Evolutionary conservation across 768 basidiomycete genomes (phyloP).

Genomic region (Mycena kentingensis): DNA sequence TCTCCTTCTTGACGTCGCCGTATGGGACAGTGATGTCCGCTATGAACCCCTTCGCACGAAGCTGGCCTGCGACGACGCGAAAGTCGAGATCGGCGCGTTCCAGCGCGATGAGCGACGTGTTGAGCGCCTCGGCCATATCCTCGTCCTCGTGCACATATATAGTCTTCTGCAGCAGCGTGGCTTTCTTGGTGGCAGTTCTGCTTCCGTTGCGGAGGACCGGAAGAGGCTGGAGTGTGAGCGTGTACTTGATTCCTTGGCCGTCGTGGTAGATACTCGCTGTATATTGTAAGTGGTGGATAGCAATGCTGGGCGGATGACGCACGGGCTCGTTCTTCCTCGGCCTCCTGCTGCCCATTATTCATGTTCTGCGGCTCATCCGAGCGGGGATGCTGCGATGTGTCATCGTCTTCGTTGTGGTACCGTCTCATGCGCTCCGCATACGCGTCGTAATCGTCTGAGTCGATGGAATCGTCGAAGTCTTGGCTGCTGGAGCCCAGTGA

Average conservation of each 20-base stretch:
- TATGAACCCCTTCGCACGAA: not conserved
- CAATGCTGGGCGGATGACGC: too few species aligned
- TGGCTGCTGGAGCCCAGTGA: too few species aligned
- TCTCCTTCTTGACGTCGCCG: too few species aligned
- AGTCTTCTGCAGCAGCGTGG: not conserved
- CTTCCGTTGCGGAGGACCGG: not conserved
- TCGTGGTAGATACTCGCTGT: not conserved
- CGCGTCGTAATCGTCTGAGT: too few species aligned
- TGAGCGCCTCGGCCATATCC: not conserved
- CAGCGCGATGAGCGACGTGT: not conserved
- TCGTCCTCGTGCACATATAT: not conserved
- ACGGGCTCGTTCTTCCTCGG: too few species aligned
- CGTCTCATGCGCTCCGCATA: too few species aligned
- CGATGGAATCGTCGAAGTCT: too few species aligned
- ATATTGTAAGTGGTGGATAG: too few species aligned
- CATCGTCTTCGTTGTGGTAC: too few species aligned
- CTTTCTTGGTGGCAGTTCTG: not conserved
- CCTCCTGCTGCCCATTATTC: too few species aligned
- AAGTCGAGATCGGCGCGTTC: not conserved
- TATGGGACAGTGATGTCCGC: not conserved
- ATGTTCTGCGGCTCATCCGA: too few species aligned
- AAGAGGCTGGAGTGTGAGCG: not conserved
- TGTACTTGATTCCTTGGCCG: not conserved
- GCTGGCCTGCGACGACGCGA: not conserved
- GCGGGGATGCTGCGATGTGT: too few species aligned